Base-by-base conservation (phyloP, 345 rosid species). In the Gossypium stocksii region DNA sequence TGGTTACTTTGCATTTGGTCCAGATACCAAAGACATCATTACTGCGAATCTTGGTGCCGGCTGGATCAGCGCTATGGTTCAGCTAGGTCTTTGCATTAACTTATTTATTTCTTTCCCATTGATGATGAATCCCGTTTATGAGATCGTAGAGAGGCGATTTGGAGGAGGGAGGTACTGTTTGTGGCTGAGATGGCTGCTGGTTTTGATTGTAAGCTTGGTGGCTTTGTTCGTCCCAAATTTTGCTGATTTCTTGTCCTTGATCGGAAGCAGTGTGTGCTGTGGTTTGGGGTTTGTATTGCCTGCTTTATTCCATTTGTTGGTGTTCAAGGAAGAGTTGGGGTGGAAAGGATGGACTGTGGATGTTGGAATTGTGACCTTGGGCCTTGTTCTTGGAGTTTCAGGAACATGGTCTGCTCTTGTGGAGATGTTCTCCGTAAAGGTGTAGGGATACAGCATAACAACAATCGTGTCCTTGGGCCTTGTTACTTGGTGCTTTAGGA, bases 61-160 rank as follows among this genome's bases (percentile, higher is more conserved):
- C 7, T 53, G 86, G 61, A n/a, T 92, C 38, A 90, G 88, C 79
- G 76, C 79, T 17, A 63, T 85, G 78, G 93, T 94, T 75, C 91
- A 90, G 63, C 73, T 89, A 20, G 98, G 97, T 25, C 88, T 94
- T 0, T 94, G 95, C 74, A 64, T 91, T 38, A 90, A 92, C 81
- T 88, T 94, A 43, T 92, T 92, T 74, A 92, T 94, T 81, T 87
- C 97, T 25, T 94, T 94, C 80, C 98, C 97, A 0, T 75, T 94
- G 85, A 90, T 92, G 97, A 92, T 94, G 97, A 81, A 92, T 70
- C 97, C 97, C 0, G 97, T 94, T 13, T 94, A 89, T 72, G 97
- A 92, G 86, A 88, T 90, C 1, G 82, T 89, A 41, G 97, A 94
- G 88, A 84, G 97, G 83, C 87, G 92, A 22, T 82, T 87, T 69